Conservation (phyloP, 768 basidiomycete species). For the Glaciozyma martinii region DNA sequence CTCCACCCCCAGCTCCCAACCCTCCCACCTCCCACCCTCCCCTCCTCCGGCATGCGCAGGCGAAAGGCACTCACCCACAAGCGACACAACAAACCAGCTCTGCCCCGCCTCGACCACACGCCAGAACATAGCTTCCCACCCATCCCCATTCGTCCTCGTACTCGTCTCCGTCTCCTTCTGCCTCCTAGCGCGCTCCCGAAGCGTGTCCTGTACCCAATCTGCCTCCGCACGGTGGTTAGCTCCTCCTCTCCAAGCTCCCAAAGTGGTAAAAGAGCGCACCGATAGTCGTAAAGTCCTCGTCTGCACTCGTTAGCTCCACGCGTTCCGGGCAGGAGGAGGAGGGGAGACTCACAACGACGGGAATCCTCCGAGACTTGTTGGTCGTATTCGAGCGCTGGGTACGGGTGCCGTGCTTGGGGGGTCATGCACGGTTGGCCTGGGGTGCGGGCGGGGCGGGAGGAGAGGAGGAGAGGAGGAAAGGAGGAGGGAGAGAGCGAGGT, state of each 20-base stretch:
- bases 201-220: conserved; percentile 98
- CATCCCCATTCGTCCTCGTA: conserved; percentile 36
- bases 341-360: conserved; percentile 13
- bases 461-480: neutral
- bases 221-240: neutral
- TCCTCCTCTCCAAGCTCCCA: neutral
- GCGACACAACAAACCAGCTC: conserved; percentile 82
- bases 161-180: conserved; percentile 46
- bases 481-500: neutral
- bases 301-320: neutral
- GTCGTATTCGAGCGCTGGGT: neutral
- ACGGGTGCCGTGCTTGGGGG: neutral
- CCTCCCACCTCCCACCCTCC: neutral
- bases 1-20: neutral
- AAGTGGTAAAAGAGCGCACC: neutral
- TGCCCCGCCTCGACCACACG: conserved; percentile 62
- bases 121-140: conserved; percentile 56
- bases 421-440: neutral
- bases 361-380: conserved; percentile 10
- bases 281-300: conserved; percentile 29
- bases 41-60: neutral
- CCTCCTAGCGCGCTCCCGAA: conserved; percentile 74
- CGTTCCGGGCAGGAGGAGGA: neutral
- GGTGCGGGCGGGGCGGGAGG: neutral
- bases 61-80: conserved; percentile 65